A percentile compares a stretch with the other conserved stretches of the same genome.
These are phyloP conservation scores for Perkinsus olseni DNA, from an alignment of 169 alveolate genomes.

Conservation along the genomic window DNA sequence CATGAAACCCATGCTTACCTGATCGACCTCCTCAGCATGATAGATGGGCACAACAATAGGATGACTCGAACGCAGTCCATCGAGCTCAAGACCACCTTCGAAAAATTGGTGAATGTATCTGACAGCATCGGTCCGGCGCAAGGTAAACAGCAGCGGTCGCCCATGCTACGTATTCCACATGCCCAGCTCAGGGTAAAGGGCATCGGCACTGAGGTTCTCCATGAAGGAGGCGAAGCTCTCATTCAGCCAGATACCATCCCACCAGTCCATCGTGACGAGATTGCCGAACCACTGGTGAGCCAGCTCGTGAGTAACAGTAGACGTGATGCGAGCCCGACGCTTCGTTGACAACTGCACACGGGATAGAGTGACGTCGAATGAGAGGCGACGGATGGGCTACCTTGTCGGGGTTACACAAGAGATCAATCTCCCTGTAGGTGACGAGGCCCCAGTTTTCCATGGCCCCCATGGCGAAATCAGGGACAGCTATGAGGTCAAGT, in stretches of 20 bases:
- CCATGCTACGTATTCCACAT: constrained; percentile 12
- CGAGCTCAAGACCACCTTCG: constrained; percentile 4
- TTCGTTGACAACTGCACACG: not conserved
- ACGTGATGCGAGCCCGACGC: constrained; percentile 19
- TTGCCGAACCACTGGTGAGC: constrained; percentile 81
- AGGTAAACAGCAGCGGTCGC: constrained; percentile 2
- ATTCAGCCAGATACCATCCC: constrained; percentile 84
- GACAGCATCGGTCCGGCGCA: constrained; percentile 11
- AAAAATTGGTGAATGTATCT: not conserved
- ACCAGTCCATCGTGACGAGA: constrained; percentile 82
- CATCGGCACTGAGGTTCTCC: constrained; percentile 23
- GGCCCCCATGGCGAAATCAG: constrained; percentile 64
- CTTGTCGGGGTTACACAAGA: constrained; percentile 13
- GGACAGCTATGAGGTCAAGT: constrained; percentile 60
- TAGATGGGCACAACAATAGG: constrained; percentile 32
- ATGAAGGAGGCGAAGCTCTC: constrained; percentile 79
- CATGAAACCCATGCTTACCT: not conserved
- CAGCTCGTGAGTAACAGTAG: constrained; percentile 66
- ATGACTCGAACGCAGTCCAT: constrained; percentile 22
- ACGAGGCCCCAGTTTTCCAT: constrained; percentile 82
- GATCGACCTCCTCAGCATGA: constrained; percentile 25
- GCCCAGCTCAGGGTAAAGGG: constrained; percentile 16
- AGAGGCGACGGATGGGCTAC: not conserved
- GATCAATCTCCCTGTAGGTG: constrained; percentile 39
- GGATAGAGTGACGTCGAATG: not conserved